These are phyloP conservation scores for Fagus crenata DNA, from an alignment of 306 rosid species.

Conservation along the genomic window DNA sequence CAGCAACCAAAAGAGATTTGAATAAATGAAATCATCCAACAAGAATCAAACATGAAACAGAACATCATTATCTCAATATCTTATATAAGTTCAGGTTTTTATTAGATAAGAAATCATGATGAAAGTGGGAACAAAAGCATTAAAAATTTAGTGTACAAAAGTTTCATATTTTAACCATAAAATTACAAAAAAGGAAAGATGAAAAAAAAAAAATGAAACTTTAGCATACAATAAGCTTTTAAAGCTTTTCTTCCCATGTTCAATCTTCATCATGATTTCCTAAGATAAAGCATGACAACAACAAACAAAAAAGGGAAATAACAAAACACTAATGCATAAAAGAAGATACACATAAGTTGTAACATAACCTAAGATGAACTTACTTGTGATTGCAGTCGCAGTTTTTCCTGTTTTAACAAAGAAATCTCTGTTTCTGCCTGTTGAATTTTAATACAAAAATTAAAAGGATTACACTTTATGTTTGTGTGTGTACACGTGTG, in stretches of 20 bases:
- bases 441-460: conserved; percentile 18
- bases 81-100: too few relatives aligned
- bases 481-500: neutral
- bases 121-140: neutral
- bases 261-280: neutral
- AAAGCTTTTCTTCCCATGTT: too few relatives aligned
- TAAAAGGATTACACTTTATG: neutral
- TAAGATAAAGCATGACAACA: neutral
- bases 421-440: conserved; percentile 97
- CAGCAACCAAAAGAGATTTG: conserved; percentile 8
- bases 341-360: neutral
- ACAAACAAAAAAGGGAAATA: too few relatives aligned
- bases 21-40: conserved; percentile 11
- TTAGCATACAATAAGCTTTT: neutral
- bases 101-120: too few relatives aligned
- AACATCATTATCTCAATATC: too few relatives aligned
- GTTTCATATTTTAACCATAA: too few relatives aligned
- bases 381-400: conserved; percentile 86
- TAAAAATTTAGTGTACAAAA: neutral
- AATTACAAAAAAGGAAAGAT: too few relatives aligned
- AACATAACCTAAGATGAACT: conserved; percentile 1
- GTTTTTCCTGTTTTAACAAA: conserved; percentile 77
- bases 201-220: neutral
- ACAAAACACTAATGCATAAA: neutral
- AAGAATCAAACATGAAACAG: neutral